A percentile compares a stretch with the other conserved stretches of the same genome.
Evolutionary conservation across 768 basidiomycete species (phyloP).

Genomic region (Daedaleopsis nitida): DNA sequence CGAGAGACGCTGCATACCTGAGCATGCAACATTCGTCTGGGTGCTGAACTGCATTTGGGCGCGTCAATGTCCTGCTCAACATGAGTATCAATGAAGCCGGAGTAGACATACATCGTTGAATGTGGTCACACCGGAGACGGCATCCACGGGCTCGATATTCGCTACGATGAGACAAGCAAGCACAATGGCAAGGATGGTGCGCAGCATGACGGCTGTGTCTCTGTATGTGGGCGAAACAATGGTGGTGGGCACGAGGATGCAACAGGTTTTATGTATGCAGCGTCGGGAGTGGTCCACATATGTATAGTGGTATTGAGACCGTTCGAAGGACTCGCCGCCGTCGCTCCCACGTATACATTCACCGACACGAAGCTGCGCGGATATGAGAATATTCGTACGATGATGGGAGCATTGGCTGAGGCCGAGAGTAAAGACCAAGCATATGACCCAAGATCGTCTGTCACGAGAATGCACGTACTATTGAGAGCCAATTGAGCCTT

Average conservation of each 20-base stretch:
- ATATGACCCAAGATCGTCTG: background rate
- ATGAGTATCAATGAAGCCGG: background rate
- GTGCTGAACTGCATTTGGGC: constrained; percentile 11
- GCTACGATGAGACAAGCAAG: background rate
- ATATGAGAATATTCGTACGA: background rate
- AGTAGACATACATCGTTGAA: constrained; percentile 22
- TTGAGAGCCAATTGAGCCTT: background rate
- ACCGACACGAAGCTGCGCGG: no score
- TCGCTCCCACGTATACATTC: background rate
- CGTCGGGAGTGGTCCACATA: background rate
- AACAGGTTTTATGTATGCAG: background rate
- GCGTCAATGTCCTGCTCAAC: background rate
- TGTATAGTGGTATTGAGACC: background rate
- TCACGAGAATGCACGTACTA: background rate
- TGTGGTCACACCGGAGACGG: constrained; percentile 19
- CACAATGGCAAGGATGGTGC: background rate
- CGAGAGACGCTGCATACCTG: constrained; percentile 6
- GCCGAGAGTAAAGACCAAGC: background rate
- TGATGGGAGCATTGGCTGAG: background rate
- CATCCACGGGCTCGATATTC: constrained; percentile 8
- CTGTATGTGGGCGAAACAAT: background rate
- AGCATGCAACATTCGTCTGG: constrained; percentile 21
- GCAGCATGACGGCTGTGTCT: background rate
- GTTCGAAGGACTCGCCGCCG: background rate
- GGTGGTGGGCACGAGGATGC: background rate